Base-by-base conservation (phyloP, 441 rosid genomes). In the Populus trichocarpa region DNA sequence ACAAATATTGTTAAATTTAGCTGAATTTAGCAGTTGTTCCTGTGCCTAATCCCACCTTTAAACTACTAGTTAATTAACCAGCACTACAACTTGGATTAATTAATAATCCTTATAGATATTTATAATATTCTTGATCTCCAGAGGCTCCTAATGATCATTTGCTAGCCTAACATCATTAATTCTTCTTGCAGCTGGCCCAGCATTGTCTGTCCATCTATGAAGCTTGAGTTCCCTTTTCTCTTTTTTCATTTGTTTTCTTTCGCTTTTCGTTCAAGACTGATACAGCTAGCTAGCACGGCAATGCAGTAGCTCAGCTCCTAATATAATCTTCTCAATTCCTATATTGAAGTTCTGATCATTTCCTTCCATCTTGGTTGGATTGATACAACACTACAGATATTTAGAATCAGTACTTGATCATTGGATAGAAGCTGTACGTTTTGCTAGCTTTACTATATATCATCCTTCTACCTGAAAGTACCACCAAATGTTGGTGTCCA, bases 401-500 rank as follows among this genome's bases (percentile, higher is more conserved):
- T 4, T 32, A 11, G 18, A 11, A 14, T 32, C 42, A 20, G 78
- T 77, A 73, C 46, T 35, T 64, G 40, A 73, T 80, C 84, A 23
- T 40, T 72, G 57, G 32, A 69, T 63, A 53, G 26, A 20, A 67
- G 50, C 25, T 74, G 63, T 76, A 64, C 20, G 57, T 77, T 71
- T 66, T 73, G 79, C 67, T 64, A 71, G 13, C n/a, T 20, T 12
- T 36, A 36, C 22, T 67, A 6, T 10, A 18, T 2, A 10, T n/a
- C 9, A 18, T 70, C 11, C 23, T 23, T 81, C 82, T 90, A 96
- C 87, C 98, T 89, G 93, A 87, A 96, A 81, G 95, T 88, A 74
- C 95, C 97, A 75, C 98, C 98, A 80, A 90, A 93, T 67, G 98
- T 90, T 72, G 98, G 97, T 69, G 92, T 92, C 99, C 98, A 96